Evolutionary conservation across 768 basidiomycete species (phyloP).

Genomic region (Rhodotorula diobovata): DNA sequence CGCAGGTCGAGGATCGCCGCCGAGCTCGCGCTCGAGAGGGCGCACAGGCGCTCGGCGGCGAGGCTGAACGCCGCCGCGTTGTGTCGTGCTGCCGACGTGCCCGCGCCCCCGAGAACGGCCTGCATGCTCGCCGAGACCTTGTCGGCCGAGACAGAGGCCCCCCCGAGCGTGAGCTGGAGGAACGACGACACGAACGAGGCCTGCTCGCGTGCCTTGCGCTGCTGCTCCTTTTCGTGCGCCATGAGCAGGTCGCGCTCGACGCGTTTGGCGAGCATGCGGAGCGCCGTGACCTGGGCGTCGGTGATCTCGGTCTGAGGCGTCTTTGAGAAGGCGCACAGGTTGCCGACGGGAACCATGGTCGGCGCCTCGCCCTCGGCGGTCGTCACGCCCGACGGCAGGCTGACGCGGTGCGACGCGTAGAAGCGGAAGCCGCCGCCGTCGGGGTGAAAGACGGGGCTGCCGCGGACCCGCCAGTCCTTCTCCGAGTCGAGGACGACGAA

Average conservation of each 20-base stretch:
- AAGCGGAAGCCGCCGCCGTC: not conserved
- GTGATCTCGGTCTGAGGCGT: not conserved
- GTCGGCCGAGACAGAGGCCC: no score
- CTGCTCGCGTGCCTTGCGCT: not conserved
- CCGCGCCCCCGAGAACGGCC: not conserved
- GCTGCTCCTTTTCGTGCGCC: not conserved
- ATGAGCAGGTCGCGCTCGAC: not conserved
- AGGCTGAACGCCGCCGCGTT: not conserved
- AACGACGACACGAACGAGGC: not conserved
- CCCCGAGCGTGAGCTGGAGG: conserved; percentile 1
- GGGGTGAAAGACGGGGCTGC: not conserved
- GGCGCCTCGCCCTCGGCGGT: not conserved
- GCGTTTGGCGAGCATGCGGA: not conserved
- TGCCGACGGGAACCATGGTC: not conserved
- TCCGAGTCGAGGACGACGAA: not conserved
- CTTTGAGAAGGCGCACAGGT: not conserved
- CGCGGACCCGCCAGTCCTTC: not conserved
- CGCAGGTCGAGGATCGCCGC: not conserved
- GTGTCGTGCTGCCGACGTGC: not conserved
- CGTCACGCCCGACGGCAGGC: not conserved
- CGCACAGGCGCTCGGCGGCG: conserved; percentile 1
- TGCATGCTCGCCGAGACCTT: not conserved
- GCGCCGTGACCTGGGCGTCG: not conserved
- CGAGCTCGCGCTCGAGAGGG: not conserved
- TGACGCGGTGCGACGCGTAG: not conserved